Evolutionary conservation across 805 yeast genomes (phyloP), one percentile per base, ranked within the genome.

Genomic region (Huiozyma naganishii): DNA sequence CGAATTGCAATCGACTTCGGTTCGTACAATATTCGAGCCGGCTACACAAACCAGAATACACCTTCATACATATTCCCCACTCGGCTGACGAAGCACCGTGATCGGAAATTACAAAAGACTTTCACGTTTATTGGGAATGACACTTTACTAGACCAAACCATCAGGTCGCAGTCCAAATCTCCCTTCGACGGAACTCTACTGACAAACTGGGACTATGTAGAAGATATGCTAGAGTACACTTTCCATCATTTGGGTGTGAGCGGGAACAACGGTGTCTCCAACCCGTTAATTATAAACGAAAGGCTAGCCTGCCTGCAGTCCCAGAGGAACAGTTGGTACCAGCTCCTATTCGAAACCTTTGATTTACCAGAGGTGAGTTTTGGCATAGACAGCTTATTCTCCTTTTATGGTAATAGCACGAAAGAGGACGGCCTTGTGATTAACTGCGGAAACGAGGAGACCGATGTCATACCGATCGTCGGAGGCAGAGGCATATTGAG

Each of bases 1-100:
- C 97, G 98, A 2, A 83, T 92, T 43, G 95, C 90, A 10, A 69
- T 92, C 7, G 99, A 92, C 64, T 69, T 92, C 43, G 98, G 97
- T 1, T 66, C 86, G 6, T 70, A 76, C 39, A 59, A 67, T 27
- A 64, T 78, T 37, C 71, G 83, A 52, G 70, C 77, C 1, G 94
- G 94, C 0, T 65, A 77, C 44, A 70, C 79, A 11, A 71, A 68
- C 39, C 42, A 62, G 1, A 11, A 48, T 4, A 45, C 59, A 44
- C 82, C 89, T n/a, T 62, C 76, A n/a, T 71, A 80, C 50, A 71
- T 71, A 27, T 86, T 84, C 52, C 83, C 94, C 1, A 72, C 83
- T 0, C 61, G 80, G 27, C 68, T 84, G 28, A 74, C 97, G 10
- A 73, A 83, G 44, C 83, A 73, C 56, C 73, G 95, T 50, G 97